A percentile compares a stretch with the other conserved stretches of the same genome.
phyloP scores from a whole-genome alignment of 768 basidiomycete species.

The Mycena amicta region DNA sequence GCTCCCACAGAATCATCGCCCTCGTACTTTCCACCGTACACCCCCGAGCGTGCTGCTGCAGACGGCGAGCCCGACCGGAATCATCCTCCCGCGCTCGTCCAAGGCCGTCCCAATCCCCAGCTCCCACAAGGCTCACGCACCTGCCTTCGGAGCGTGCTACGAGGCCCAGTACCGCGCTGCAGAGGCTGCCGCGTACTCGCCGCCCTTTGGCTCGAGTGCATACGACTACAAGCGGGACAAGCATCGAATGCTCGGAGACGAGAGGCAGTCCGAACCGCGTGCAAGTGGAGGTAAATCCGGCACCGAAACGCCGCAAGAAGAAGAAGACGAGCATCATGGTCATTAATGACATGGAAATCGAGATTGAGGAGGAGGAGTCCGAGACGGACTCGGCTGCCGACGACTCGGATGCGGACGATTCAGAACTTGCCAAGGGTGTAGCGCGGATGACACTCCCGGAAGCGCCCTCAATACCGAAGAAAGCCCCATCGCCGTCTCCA shows the following conservation, averaged over 20 bases:
- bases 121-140: neutral
- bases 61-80: slow-evolving; percentile 23
- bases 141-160: slow-evolving; percentile 4
- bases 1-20: neutral
- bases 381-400: neutral
- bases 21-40: slow-evolving; percentile 14
- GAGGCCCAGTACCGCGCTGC: slow-evolving; percentile 18
- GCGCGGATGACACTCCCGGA: neutral
- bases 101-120: neutral
- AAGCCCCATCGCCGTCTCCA: neutral
- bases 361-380: slow-evolving; percentile 17
- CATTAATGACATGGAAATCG: slow-evolving; percentile 17
- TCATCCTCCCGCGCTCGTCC: neutral
- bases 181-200: slow-evolving; percentile 21
- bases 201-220: slow-evolving; percentile 15
- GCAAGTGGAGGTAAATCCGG: neutral
- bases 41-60: slow-evolving; percentile 16
- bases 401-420: neutral
- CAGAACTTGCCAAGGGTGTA: neutral
- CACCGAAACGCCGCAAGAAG: slow-evolving; percentile 6
- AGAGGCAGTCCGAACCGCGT: neutral
- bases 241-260: slow-evolving; percentile 1
- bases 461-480: neutral
- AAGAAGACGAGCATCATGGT: slow-evolving; percentile 18
- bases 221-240: slow-evolving; percentile 16